Base-by-base conservation (phyloP, 106 monocot species). In the Allium fistulosum region DNA sequence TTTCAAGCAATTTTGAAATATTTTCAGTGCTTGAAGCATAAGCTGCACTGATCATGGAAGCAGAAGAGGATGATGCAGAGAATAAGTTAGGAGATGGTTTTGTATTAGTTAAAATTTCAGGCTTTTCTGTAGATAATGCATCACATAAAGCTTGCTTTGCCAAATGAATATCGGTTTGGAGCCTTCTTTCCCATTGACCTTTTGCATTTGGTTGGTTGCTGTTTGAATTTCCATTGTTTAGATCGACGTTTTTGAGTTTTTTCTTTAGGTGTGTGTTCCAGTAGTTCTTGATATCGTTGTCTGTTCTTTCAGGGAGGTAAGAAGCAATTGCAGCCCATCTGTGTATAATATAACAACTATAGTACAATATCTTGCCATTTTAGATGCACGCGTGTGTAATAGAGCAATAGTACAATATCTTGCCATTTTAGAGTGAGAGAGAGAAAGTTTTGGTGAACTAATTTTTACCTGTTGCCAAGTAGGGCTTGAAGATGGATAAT, bases 271-370 rank as follows among this genome's bases (percentile, higher is more conserved):
- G 80, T 11, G 80, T 81, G 69, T 81, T 81, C 77, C 77, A 81
- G 48, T 81, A 73, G 65, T 81, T 81, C 65, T 81, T 81, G 69
- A 81, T 77, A 58, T 77, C 77, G 63, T 81, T 81, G 62, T 81
- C 81, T 7, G 81, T 81, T 76, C 77, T 66, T 58, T 81, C 73
- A n/a, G 88, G 88, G n/a, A 88, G 77, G 62, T 88, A 85, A 8
- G 85, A 82, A 27, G 88, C 88, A 57, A 88, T 88, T 2, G 88
- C 88, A 37, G 88, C 88, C 88, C 88, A 88, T 71, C 88, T 88
- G 49, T 69, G 46, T 16, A 28, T 17, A 11, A 9, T 15, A 1
- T 4, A 37, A 37, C 37, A 37, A 37, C 37, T 37, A 37, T 37
- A 37, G 2, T 37, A 37, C 5, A 22, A 37, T 37, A 37, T 37